Conservation (phyloP, 2,329 filamentous ascomycete species). For the Drechslerella dactyloides region DNA sequence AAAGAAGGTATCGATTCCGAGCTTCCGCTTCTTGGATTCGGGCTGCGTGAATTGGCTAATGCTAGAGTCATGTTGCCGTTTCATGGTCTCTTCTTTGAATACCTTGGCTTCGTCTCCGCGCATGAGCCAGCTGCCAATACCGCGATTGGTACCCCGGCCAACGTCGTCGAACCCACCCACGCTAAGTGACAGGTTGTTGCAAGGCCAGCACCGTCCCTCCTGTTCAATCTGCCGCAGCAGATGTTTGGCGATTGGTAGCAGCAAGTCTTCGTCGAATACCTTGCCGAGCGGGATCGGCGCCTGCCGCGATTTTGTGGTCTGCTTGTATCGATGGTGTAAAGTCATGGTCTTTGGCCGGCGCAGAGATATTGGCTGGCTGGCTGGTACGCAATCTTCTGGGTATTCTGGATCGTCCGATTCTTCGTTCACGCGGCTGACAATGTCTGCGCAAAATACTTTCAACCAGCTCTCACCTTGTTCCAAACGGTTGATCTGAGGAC, state of each 20-base stretch:
- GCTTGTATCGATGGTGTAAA: conserved; percentile 77
- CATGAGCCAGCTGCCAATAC: conserved; percentile 75
- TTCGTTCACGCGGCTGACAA: conserved; percentile 85
- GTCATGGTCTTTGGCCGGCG: conserved; percentile 84
- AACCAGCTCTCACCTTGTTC: conserved; percentile 87
- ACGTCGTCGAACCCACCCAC: conserved; percentile 91
- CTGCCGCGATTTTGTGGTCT: conserved; percentile 76
- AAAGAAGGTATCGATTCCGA: conserved; percentile 56
- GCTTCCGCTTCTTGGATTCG: conserved; percentile 57
- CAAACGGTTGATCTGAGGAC: conserved; percentile 76
- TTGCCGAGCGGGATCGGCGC: conserved; percentile 78
- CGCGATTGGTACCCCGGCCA: conserved; percentile 78
- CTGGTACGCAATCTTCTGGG: conserved; percentile 55
- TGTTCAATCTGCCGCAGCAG: conserved; percentile 76
- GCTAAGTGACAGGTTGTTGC: conserved; percentile 83
- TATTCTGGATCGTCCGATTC: conserved; percentile 86
- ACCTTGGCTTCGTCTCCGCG: conserved; percentile 70
- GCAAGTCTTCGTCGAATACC: conserved; percentile 71
- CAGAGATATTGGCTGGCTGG: conserved; percentile 42
- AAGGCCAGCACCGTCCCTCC: conserved; percentile 79
- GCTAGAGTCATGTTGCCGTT: conserved; percentile 49
- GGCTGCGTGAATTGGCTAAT: conserved; percentile 47
- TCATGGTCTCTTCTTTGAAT: conserved; percentile 56
- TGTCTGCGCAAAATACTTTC: conserved; percentile 87
- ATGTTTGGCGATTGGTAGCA: conserved; percentile 77